These are phyloP conservation scores for Galerina marginata DNA, from an alignment of 768 basidiomycete species.

Conservation along the genomic window DNA sequence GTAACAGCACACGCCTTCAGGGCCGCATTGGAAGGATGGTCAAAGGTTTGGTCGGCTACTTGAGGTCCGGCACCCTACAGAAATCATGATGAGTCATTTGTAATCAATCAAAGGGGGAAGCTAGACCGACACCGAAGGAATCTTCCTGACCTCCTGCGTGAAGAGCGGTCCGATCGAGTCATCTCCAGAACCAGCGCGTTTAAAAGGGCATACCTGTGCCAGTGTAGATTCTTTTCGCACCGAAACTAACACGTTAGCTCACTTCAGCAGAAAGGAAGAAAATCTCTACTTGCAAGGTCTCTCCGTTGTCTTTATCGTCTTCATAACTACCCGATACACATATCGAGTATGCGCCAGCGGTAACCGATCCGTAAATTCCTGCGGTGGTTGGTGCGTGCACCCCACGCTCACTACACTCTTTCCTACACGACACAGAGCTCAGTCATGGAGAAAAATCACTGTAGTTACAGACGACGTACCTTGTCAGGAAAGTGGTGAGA, in stretches of 20 bases:
- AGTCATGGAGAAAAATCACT: neutral
- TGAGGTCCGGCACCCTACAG: conserved; percentile 29
- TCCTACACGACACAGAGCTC: conserved; percentile 21
- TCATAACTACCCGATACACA: conserved; percentile 45
- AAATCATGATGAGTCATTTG: neutral
- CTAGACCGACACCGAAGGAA: too few relatives aligned
- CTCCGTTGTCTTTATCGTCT: conserved; percentile 46
- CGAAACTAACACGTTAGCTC: neutral
- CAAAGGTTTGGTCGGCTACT: conserved; percentile 39
- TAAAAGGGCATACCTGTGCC: conserved; percentile 38
- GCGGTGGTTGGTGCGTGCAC: conserved; percentile 36
- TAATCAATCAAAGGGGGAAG: neutral
- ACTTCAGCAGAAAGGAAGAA: neutral
- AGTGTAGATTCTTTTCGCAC: conserved; percentile 38
- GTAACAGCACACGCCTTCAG: conserved; percentile 19
- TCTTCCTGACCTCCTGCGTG: conserved; percentile 20
- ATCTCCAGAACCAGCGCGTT: neutral
- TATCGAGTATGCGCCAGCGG: conserved; percentile 45
- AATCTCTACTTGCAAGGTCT: conserved; percentile 37
- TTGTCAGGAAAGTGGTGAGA: conserved; percentile 26
- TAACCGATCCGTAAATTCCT: conserved; percentile 39
- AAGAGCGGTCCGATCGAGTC: neutral
- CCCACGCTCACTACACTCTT: conserved; percentile 26
- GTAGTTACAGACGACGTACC: conserved; percentile 17
- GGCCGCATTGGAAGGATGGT: conserved; percentile 38